These are phyloP conservation scores for Agapanthus africanus DNA, from an alignment of 106 monocot species.

Conservation along the genomic window DNA sequence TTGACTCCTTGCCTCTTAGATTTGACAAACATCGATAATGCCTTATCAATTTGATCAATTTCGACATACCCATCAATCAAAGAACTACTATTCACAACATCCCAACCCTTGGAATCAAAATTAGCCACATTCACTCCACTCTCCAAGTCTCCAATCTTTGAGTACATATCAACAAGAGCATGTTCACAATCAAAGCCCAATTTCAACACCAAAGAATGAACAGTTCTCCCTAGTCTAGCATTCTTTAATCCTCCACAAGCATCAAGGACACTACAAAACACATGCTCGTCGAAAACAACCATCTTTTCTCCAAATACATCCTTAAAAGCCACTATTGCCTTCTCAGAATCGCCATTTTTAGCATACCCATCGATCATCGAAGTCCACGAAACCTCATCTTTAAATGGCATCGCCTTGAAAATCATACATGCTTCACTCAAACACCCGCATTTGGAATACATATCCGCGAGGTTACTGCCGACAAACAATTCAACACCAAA, in stretches of 20 bases:
- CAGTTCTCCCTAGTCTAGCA: slow-evolving; percentile 5
- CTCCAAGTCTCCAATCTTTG: slow-evolving; percentile 38
- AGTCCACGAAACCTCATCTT: slow-evolving; percentile 48
- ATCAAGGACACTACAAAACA: slow-evolving; percentile 25
- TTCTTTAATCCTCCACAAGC: slow-evolving; percentile 28
- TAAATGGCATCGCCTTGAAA: slow-evolving; percentile 33
- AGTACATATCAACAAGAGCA: slow-evolving; percentile 39
- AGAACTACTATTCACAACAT: slow-evolving; percentile 40
- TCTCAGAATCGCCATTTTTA: slow-evolving; percentile 30
- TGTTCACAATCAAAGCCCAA: slow-evolving; percentile 23
- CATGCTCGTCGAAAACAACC: slow-evolving; percentile 24
- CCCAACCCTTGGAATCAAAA: slow-evolving; percentile 14
- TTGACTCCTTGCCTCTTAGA: slow-evolving; percentile 14
- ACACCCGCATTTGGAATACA: slow-evolving; percentile 41
- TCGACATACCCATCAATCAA: slow-evolving; percentile 55
- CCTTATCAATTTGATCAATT: slow-evolving; percentile 23
- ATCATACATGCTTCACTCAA: slow-evolving; percentile 17
- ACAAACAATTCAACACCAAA: slow-evolving; percentile 37
- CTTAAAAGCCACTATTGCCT: slow-evolving; percentile 22
- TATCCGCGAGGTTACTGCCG: slow-evolving; percentile 43
- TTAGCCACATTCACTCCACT: slow-evolving; percentile 17
- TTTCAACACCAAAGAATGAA: slow-evolving; percentile 26
- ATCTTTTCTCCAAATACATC: slow-evolving; percentile 10
- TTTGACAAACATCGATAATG: slow-evolving; percentile 24
- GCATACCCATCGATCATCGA: slow-evolving; percentile 49